phyloP scores from a whole-genome alignment of 2,329 filamentous ascomycete species.

The Fusarium penzigii region DNA sequence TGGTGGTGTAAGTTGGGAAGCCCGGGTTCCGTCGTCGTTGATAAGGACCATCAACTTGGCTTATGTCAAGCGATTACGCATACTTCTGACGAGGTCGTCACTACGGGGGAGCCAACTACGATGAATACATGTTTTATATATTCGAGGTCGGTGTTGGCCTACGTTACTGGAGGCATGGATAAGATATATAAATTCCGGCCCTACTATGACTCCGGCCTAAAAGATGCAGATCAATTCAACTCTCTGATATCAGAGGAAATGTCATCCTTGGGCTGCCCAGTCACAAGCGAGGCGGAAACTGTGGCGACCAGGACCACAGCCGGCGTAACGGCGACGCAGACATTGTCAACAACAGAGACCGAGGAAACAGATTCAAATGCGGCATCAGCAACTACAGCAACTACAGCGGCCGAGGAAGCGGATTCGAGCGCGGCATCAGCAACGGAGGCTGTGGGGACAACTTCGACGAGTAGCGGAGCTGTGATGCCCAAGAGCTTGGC shows the following conservation, averaged over 20 bases:
- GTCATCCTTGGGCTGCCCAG: neutral
- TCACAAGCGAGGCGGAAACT: neutral
- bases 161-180: constrained; percentile 6
- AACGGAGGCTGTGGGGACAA: neutral
- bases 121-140: constrained; percentile 11
- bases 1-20: constrained; percentile 10
- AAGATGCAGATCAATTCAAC: neutral
- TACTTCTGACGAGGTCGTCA: neutral
- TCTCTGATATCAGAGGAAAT: neutral
- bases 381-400: neutral
- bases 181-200: neutral
- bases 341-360: neutral
- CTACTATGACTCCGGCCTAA: neutral
- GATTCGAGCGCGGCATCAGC: neutral
- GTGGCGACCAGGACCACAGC: neutral
- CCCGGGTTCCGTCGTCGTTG: constrained; percentile 3
- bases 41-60: constrained; percentile 1
- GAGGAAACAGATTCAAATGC: no score
- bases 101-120: neutral
- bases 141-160: constrained; percentile 2
- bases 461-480: neutral
- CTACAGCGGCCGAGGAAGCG: neutral
- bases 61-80: constrained; percentile 3
- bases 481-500: neutral
- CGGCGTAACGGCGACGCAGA: constrained; percentile 1